These are phyloP conservation scores for Thozetella sp. DNA, from an alignment of 495 filamentous ascomycete species.

Conservation along the genomic window DNA sequence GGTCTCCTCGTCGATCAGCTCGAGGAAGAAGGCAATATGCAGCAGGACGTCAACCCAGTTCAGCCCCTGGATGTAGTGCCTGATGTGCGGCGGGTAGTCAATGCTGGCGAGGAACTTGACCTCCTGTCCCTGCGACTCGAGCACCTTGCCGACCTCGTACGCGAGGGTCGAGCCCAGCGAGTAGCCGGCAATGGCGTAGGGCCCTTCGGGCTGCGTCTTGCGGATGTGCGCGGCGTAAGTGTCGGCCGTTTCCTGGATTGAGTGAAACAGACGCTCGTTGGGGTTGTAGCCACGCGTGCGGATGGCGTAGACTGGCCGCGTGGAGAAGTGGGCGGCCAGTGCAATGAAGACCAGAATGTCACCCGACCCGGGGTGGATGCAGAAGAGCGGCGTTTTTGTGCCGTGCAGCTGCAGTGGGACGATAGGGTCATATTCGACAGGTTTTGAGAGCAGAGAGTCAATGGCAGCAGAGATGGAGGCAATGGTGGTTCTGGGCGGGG, in stretches of 20 bases:
- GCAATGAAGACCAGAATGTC: slow-evolving; percentile 60
- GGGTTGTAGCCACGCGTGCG: slow-evolving; percentile 53
- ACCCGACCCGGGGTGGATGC: slow-evolving; percentile 59
- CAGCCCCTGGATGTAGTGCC: slow-evolving; percentile 46
- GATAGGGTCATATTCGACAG: slow-evolving; percentile 45
- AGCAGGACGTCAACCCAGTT: slow-evolving; percentile 46
- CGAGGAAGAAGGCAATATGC: slow-evolving; percentile 50
- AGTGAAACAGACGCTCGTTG: slow-evolving; percentile 32
- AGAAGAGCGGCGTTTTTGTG: slow-evolving; percentile 52
- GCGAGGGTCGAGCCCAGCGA: slow-evolving; percentile 54
- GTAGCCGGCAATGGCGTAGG: slow-evolving; percentile 61
- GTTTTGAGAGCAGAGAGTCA: no score
- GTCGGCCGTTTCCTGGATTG: slow-evolving; percentile 28
- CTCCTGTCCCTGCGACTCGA: slow-evolving; percentile 18
- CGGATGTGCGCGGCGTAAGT: slow-evolving; percentile 49
- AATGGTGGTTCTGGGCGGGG: slow-evolving; percentile 19
- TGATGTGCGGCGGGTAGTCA: slow-evolving; percentile 55
- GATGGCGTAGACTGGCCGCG: slow-evolving; percentile 54
- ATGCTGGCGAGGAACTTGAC: slow-evolving; percentile 36
- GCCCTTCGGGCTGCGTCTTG: slow-evolving; percentile 48
- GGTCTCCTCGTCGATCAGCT: slow-evolving; percentile 40
- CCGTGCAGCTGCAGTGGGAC: slow-evolving; percentile 41
- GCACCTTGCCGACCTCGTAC: slow-evolving; percentile 53
- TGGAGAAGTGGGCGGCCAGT: slow-evolving; percentile 38
- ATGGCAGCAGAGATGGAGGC: no score